Evolutionary conservation across 176 grass and related monocot species (phyloP).

Genomic region (Secale cereale): DNA sequence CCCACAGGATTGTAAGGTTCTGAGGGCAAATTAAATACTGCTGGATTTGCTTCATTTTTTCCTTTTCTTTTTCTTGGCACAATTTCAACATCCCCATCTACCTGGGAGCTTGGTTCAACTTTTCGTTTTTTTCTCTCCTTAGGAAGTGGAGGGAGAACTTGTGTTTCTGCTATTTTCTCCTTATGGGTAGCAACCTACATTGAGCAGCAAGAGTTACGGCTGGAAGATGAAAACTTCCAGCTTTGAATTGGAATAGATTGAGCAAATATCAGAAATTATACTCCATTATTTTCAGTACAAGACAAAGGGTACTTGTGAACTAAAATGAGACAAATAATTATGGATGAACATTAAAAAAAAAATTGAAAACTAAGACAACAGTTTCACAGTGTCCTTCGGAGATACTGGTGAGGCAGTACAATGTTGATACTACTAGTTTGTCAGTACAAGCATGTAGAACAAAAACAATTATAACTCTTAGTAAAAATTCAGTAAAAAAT

Average conservation of each 20-base stretch:
- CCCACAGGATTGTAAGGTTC: conserved; percentile 14
- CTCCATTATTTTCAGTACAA: background rate
- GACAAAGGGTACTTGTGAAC: background rate
- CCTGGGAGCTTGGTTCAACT: conserved; percentile 23
- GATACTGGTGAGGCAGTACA: background rate
- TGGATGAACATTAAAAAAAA: background rate
- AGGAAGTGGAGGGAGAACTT: conserved; percentile 28
- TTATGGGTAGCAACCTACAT: conserved; percentile 55
- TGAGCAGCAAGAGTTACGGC: conserved; percentile 31
- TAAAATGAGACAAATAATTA: background rate
- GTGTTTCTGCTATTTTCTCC: conserved; percentile 54
- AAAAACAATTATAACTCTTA: background rate
- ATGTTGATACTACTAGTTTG: background rate
- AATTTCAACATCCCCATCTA: conserved; percentile 12
- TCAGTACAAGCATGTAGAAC: background rate
- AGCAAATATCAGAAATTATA: conserved; percentile 6
- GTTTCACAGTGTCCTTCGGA: background rate
- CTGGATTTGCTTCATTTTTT: conserved; percentile 25
- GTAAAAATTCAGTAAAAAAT: background rate
- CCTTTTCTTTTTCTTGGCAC: conserved; percentile 29
- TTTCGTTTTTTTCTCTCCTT: conserved; percentile 40
- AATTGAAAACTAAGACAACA: background rate
- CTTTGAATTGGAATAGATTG: background rate
- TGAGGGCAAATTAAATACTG: conserved; percentile 22
- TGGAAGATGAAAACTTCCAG: conserved; percentile 14